Percentiles rank a stretch among this genome's conserved stretches.
Conservation (phyloP, 352 stramenopile genomes). For the Pythium dissotocum region DNA sequence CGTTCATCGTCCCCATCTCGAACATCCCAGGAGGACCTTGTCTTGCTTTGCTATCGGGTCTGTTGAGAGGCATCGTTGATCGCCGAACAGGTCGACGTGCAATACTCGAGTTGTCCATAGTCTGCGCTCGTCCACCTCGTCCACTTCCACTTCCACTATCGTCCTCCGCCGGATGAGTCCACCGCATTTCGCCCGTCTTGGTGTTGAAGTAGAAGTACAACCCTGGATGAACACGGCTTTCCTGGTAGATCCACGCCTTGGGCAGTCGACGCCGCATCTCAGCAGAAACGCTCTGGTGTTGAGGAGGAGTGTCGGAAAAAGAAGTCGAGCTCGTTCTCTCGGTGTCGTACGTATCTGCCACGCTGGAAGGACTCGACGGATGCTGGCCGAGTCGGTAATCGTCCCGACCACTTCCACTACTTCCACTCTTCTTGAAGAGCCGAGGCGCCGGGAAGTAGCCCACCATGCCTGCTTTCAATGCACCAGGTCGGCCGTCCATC, state of each 20-base stretch:
- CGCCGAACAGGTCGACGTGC: neutral
- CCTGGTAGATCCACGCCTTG: constrained; percentile 58
- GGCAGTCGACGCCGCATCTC: constrained; percentile 14
- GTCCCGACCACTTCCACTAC: neutral
- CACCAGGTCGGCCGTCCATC: neutral
- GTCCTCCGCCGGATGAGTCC: constrained; percentile 50
- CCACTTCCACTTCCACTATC: neutral
- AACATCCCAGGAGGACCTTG: neutral
- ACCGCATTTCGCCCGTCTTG: constrained; percentile 58
- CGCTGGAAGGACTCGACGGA: neutral
- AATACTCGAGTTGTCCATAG: neutral
- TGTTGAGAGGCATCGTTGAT: neutral
- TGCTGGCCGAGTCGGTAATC: neutral
- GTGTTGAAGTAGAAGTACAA: constrained; percentile 71
- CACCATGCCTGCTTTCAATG: neutral
- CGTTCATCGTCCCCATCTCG: constrained; percentile 17
- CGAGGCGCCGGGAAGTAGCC: neutral
- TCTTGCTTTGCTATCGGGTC: neutral
- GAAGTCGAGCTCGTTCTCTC: neutral
- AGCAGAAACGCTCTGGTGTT: neutral
- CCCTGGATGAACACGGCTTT: constrained; percentile 63
- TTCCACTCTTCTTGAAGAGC: neutral
- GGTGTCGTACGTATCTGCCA: neutral
- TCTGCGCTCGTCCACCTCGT: constrained; percentile 22
- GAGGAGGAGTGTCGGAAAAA: neutral